Conservation (phyloP, 257 asterid species). For the Parsonsia alboflavescens region DNA sequence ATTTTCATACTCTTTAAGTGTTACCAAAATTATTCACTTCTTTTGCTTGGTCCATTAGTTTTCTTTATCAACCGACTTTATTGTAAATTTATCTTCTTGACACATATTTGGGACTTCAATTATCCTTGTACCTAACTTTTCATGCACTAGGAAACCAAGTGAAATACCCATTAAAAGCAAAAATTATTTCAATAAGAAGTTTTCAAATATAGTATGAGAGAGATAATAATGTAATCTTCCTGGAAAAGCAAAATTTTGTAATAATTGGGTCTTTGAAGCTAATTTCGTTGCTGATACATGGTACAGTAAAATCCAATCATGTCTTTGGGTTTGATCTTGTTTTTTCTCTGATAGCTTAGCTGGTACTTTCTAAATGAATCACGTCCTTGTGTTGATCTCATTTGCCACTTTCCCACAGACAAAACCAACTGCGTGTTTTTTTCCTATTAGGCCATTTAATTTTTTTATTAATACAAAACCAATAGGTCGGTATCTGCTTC, state of each 20-base stretch:
- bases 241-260: constrained; percentile 3
- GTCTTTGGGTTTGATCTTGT: neutral
- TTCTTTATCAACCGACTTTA: neutral
- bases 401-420: neutral
- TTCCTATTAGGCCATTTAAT: constrained; percentile 1
- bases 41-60: neutral
- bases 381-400: neutral
- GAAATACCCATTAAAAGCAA: neutral
- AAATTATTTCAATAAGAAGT: neutral
- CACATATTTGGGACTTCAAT: too few relatives aligned
- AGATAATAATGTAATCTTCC: neutral
- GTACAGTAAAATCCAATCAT: neutral
- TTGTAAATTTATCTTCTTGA: neutral
- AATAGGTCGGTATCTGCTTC: constrained; percentile 1
- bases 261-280: neutral
- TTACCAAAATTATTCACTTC: neutral
- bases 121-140: neutral
- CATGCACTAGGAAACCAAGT: neutral
- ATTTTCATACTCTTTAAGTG: neutral
- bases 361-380: neutral
- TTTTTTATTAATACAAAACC: neutral
- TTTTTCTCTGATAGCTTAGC: neutral
- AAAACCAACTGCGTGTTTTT: constrained; percentile 1
- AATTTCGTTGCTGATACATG: neutral
- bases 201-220: neutral